These are phyloP conservation scores for Maudiozyma barnettii DNA, from an alignment of 805 yeast genomes.

Conservation along the genomic window DNA sequence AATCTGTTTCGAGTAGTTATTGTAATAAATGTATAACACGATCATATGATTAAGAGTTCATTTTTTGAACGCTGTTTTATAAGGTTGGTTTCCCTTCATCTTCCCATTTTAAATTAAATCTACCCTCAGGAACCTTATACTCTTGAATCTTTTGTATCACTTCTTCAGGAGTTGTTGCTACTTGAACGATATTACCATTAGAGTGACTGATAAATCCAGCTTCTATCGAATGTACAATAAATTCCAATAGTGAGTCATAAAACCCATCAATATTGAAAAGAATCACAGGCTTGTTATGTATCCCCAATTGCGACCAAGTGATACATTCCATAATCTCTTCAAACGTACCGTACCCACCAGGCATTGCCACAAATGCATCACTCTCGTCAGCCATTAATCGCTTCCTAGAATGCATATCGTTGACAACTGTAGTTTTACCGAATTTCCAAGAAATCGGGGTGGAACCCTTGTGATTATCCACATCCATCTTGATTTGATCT, in stretches of 20 bases:
- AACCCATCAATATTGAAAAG: slow-evolving; percentile 73
- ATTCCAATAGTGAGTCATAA: slow-evolving; percentile 58
- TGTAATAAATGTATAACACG: no score
- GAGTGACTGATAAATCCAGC: slow-evolving; percentile 59
- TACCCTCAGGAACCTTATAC: slow-evolving; percentile 60
- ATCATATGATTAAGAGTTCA: no score
- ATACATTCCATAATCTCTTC: slow-evolving; percentile 86
- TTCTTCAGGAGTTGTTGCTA: slow-evolving; percentile 60
- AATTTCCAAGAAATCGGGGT: slow-evolving; percentile 50
- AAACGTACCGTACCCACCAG: slow-evolving; percentile 86
- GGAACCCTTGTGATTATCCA: slow-evolving; percentile 54
- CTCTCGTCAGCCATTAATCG: slow-evolving; percentile 78
- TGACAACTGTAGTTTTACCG: slow-evolving; percentile 72
- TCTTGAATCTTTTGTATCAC: slow-evolving; percentile 52
- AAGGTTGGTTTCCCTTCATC: slow-evolving; percentile 8
- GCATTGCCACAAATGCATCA: slow-evolving; percentile 80
- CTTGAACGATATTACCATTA: slow-evolving; percentile 58
- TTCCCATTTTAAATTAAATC: slow-evolving; percentile 66
- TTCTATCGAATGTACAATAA: slow-evolving; percentile 49
- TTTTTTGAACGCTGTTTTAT: not conserved
- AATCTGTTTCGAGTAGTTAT: no score
- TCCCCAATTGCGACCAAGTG: slow-evolving; percentile 86
- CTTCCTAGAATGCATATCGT: slow-evolving; percentile 86
- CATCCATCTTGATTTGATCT: slow-evolving; percentile 40
- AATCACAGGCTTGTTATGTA: slow-evolving; percentile 74